Percentiles rank a stretch among this genome's conserved stretches.
Conservation (phyloP, 306 rosid genomes). For the Ormosia emarginata region DNA sequence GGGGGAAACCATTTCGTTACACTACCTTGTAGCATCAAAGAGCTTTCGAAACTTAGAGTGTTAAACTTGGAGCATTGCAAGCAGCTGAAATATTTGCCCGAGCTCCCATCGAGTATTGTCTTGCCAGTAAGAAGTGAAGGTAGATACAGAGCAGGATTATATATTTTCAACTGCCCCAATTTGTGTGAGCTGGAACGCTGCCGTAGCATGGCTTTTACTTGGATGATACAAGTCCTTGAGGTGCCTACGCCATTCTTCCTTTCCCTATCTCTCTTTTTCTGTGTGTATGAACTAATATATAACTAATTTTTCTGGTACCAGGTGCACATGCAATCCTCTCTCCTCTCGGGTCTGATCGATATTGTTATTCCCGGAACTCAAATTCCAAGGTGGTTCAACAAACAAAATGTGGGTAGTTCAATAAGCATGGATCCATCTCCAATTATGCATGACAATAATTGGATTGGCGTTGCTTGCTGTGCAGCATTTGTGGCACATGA, state of each 20-base stretch:
- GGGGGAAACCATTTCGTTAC: background rate
- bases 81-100: background rate
- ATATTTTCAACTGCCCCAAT: background rate
- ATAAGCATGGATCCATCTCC: too few species aligned
- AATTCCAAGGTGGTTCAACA: too few species aligned
- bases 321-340: background rate
- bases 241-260: background rate
- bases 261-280: background rate
- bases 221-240: constrained; percentile 14
- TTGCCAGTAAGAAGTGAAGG: background rate
- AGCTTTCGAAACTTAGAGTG: background rate
- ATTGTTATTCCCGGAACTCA: background rate
- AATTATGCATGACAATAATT: too few species aligned
- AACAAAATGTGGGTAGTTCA: too few species aligned
- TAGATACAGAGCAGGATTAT: too few species aligned
- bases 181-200: background rate
- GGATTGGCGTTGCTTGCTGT: too few species aligned
- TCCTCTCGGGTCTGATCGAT: accelerated
- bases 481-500: too few species aligned
- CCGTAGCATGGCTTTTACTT: background rate
- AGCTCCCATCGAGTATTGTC: background rate
- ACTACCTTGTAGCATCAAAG: background rate
- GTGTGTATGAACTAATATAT: background rate
- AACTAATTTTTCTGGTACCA: background rate
- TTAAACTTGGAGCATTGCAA: constrained; percentile 4